Base-by-base conservation (phyloP, 306 rosid genomes). In the Lathyrus tuberosus region DNA sequence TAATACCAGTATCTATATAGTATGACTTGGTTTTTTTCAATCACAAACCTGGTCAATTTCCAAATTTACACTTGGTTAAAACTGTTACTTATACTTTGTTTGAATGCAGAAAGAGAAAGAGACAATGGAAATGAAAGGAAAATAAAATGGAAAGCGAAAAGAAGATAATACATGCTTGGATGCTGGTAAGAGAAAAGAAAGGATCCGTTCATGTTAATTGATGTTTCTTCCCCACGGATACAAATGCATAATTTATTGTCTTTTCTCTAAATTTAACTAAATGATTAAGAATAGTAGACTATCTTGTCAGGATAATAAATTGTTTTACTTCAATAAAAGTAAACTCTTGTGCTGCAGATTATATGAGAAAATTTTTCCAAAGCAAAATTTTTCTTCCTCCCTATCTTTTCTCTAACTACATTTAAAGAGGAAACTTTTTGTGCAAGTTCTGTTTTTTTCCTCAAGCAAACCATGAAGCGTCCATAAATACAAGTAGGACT, bases 21-120 rank as follows among this genome's bases (percentile, higher is more conserved):
- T 35, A 35, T 68, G 57, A 24, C 49, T 60, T 68, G 26, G 71
- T 61, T 62, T 54, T 74, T 62, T 63, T 63, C 67, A 53, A 33
- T 52, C 54, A 64, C 26, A 20, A 42, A 44, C 33, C 33, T 15
- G 72, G 53, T 62, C 48, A 74, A 54, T 30, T 35, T 67, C 63
- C 65, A 61, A 22, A 58, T 17, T 56, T n/a, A 73, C 31, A 67
- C 51, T 17, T 61, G 62, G 53, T 24, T 61, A 57, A 62, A 61
- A 59, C 62, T 66, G 33, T 31, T 58, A 58, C 24, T 35, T 8
- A 49, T 14, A 40, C 41, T 58, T 14, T 58, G 22, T n/a, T n/a
- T 30, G 63, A 6, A 30, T 58, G 41, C 33, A 13, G 40, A 58
- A 58, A 30, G 6, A 30, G 30, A 58, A 58, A 6, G 41, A 14